These are phyloP conservation scores for Ceriops decandra DNA, from an alignment of 345 rosid genomes.

Conservation along the genomic window DNA sequence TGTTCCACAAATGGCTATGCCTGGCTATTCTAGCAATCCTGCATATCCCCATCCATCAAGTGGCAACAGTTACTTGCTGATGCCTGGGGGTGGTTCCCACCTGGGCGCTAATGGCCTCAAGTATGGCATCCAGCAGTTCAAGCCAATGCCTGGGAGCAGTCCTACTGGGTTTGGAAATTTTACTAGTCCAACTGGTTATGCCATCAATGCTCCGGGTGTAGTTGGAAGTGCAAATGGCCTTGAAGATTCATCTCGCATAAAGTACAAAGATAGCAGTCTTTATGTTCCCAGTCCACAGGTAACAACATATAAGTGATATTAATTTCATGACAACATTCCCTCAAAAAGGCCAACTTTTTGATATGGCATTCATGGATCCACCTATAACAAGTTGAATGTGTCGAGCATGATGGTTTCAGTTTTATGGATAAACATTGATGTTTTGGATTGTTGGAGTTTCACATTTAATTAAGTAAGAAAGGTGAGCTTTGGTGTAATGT, in stretches of 20 bases:
- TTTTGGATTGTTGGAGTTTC: neutral
- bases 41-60: constrained; percentile 83
- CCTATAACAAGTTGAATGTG: too few species aligned
- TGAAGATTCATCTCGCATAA: constrained; percentile 82
- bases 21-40: constrained; percentile 76
- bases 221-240: constrained; percentile 73
- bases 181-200: constrained; percentile 56
- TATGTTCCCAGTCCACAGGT: constrained; percentile 90
- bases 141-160: constrained; percentile 63
- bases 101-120: constrained; percentile 63
- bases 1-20: constrained; percentile 84
- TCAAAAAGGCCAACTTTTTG: too few species aligned
- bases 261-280: constrained; percentile 75
- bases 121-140: constrained; percentile 82
- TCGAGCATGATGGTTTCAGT: neutral
- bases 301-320: neutral
- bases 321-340: neutral
- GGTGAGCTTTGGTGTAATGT: too few species aligned
- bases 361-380: too few species aligned
- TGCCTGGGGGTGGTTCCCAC: constrained; percentile 88
- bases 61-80: constrained; percentile 75
- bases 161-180: constrained; percentile 62
- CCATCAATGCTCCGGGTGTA: constrained; percentile 64
- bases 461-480: neutral
- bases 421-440: neutral